Percentiles rank a stretch among this genome's conserved stretches.
Conservation (phyloP, 2,329 filamentous ascomycete genomes). For the Botryotinia convoluta region DNA sequence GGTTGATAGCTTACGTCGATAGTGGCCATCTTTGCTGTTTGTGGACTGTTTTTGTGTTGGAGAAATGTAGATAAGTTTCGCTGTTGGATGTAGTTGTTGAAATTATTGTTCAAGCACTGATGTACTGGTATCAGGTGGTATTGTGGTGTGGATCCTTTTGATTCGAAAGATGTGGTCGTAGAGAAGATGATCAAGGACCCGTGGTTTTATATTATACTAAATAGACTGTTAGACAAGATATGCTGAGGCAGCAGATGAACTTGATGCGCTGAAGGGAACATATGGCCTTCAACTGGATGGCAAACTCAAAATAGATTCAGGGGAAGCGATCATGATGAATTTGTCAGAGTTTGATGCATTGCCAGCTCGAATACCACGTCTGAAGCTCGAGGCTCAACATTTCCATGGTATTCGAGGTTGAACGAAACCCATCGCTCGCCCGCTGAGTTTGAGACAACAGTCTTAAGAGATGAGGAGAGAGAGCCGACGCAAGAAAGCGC, state of each 20-base stretch:
- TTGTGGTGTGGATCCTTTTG: background rate
- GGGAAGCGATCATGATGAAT: background rate
- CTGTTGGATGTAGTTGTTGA: background rate
- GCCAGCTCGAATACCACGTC: conserved; percentile 8
- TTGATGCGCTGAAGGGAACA: background rate
- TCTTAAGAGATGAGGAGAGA: background rate
- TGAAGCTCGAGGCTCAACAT: background rate
- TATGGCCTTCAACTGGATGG: background rate
- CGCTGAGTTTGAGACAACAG: background rate
- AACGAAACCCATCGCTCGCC: background rate
- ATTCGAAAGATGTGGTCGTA: background rate
- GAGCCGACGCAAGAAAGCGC: background rate
- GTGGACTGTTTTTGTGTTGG: background rate
- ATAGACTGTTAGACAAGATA: conserved; percentile 4
- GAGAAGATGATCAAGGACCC: background rate
- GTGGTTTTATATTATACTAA: background rate
- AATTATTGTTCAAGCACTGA: background rate
- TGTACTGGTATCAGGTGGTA: background rate
- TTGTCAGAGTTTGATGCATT: background rate
- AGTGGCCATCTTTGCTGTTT: conserved; percentile 30
- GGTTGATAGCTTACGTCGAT: conserved; percentile 29
- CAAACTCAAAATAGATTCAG: background rate
- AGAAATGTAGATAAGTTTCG: no score
- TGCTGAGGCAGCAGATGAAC: background rate
- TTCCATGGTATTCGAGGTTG: background rate